A percentile compares a stretch with the other conserved stretches of the same genome.
Evolutionary conservation across 306 rosid genomes (phyloP).

Genomic region (Quercus engelmannii): DNA sequence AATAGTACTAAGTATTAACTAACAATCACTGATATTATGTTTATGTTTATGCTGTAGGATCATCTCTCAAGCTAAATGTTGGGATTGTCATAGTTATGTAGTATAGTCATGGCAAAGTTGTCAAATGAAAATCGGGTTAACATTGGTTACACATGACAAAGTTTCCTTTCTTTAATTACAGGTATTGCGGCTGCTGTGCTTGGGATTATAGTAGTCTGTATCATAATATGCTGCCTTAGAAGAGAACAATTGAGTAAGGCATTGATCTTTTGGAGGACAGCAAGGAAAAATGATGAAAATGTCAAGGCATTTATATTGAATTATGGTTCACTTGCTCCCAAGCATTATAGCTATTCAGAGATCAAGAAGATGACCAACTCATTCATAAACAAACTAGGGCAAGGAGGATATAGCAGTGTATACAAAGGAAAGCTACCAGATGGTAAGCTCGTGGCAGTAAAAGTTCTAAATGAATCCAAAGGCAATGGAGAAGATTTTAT

Average conservation of each 20-base stretch:
- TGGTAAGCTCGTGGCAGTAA: neutral
- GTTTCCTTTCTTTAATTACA: no score
- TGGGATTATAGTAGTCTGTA: no score
- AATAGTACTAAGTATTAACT: no score
- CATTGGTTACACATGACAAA: no score
- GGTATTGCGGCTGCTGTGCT: no score
- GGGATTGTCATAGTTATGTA: no score
- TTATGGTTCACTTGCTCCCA: neutral
- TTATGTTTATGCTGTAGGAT: no score
- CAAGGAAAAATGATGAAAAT: neutral
- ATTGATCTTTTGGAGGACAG: neutral
- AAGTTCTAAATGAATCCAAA: neutral
- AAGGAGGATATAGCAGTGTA: conserved; percentile 3
- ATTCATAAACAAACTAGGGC: neutral
- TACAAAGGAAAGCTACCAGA: neutral
- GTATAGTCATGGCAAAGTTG: no score
- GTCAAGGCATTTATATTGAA: neutral
- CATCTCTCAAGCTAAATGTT: no score
- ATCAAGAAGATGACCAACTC: neutral
- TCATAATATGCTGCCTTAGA: neutral
- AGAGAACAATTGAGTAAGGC: neutral
- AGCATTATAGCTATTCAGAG: neutral
- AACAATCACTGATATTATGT: no score
- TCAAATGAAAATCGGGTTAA: no score
- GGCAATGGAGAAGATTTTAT: neutral